These are phyloP conservation scores for Jackrogersella multiformis DNA, from an alignment of 495 filamentous ascomycete genomes.

Conservation along the genomic window DNA sequence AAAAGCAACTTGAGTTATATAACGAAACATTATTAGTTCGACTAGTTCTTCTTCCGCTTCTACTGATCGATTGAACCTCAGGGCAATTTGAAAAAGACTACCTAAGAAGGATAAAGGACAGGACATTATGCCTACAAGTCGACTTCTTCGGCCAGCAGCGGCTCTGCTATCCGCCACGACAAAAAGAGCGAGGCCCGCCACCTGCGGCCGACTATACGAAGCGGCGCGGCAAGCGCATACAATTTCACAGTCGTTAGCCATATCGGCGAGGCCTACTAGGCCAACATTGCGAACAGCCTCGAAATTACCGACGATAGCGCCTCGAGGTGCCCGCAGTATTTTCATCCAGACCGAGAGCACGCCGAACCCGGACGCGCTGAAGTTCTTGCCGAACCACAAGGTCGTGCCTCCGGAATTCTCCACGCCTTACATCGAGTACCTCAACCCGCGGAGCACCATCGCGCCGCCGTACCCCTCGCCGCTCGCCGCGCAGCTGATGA, in stretches of 20 bases:
- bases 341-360: slow-evolving; percentile 98
- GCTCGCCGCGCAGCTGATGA: slow-evolving; percentile 86
- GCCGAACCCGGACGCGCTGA: slow-evolving; percentile 89
- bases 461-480: slow-evolving; percentile 92
- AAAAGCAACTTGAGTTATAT: background rate
- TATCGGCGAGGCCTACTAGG: slow-evolving; percentile 41
- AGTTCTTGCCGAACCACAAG: slow-evolving; percentile 89
- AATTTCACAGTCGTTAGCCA: slow-evolving; percentile 32
- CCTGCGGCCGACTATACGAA: slow-evolving; percentile 34
- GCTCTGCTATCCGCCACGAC: slow-evolving; percentile 37
- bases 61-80: too few species aligned
- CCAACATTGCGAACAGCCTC: slow-evolving; percentile 18
- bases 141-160: slow-evolving; percentile 39
- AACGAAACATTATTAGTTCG: background rate
- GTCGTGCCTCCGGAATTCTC: slow-evolving; percentile 78
- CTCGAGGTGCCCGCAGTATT: slow-evolving; percentile 73
- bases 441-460: slow-evolving; percentile 85
- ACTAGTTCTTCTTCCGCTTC: background rate
- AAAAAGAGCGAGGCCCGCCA: slow-evolving; percentile 32
- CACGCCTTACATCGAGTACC: slow-evolving; percentile 87
- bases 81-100: too few species aligned
- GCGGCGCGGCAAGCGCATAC: slow-evolving; percentile 40
- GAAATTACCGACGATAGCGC: slow-evolving; percentile 27
- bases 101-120: too few species aligned
- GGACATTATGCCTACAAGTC: slow-evolving; percentile 39